Conservation (phyloP, 179 eudicot species). For the Sideroxylon spinosum region DNA sequence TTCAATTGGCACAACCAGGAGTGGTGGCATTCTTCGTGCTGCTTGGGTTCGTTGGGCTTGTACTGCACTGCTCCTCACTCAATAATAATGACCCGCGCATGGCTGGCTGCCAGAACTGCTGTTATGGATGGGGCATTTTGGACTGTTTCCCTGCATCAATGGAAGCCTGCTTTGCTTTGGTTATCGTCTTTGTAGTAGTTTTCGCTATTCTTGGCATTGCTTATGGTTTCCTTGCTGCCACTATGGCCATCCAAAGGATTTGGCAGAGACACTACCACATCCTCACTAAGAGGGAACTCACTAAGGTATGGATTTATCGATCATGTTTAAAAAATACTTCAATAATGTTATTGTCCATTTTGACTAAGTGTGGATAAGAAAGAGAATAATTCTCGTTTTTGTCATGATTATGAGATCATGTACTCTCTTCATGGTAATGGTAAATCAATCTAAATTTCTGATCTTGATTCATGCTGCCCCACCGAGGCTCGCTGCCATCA, state of each 20-base stretch:
- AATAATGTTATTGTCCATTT: neutral
- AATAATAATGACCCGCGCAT: constrained; percentile 57
- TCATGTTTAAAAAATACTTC: neutral
- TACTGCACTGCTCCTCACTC: constrained; percentile 67
- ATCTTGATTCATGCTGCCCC: neutral
- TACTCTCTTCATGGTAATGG: neutral
- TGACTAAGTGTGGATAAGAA: neutral
- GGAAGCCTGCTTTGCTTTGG: constrained; percentile 81
- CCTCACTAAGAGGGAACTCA: constrained; percentile 84
- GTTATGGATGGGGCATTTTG: constrained; percentile 84
- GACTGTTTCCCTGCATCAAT: constrained; percentile 82
- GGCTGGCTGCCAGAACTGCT: constrained; percentile 91
- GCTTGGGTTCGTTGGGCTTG: constrained; percentile 72
- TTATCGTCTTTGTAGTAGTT: constrained; percentile 62
- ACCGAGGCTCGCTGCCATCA: neutral
- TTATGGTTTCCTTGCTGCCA: constrained; percentile 83
- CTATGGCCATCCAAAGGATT: constrained; percentile 83
- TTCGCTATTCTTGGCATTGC: constrained; percentile 88
- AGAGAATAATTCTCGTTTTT: neutral
- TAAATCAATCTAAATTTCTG: neutral
- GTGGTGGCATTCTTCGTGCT: constrained; percentile 74
- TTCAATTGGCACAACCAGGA: constrained; percentile 35
- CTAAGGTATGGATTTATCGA: constrained; percentile 44
- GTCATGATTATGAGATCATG: neutral
- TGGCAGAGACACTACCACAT: constrained; percentile 98